These are phyloP conservation scores for Punica granatum DNA, from an alignment of 345 rosid genomes.

Conservation along the genomic window DNA sequence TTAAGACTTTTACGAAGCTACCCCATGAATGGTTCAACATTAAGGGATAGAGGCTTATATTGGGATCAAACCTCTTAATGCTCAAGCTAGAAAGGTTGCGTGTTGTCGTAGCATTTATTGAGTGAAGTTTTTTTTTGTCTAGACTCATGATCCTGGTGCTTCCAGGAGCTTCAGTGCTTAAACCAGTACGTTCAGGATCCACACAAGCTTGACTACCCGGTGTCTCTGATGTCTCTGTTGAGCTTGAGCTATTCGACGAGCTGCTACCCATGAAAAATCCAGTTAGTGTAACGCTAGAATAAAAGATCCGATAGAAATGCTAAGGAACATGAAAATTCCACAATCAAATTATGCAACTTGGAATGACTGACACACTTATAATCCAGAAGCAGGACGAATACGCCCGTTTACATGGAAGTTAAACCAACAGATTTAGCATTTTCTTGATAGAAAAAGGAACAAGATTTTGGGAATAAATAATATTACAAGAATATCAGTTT, in stretches of 20 bases:
- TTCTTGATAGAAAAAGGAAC: neutral
- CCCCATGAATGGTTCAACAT: neutral
- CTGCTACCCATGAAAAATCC: conserved; percentile 18
- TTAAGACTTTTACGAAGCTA: neutral
- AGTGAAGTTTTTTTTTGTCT: conserved; percentile 20
- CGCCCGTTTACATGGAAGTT: too few relatives aligned
- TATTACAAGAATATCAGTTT: neutral
- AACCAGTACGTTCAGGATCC: conserved; percentile 14
- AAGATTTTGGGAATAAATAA: neutral
- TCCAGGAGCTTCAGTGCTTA: conserved; percentile 24
- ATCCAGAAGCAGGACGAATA: neutral
- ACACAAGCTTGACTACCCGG: conserved; percentile 10
- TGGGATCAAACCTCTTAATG: conserved; percentile 32
- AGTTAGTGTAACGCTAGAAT: neutral
- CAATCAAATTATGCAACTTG: neutral
- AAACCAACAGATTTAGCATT: neutral
- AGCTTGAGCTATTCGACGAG: conserved; percentile 24
- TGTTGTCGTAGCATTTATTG: conserved; percentile 32
- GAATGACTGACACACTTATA: neutral
- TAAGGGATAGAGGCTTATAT: conserved; percentile 4
- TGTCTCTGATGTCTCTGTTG: conserved; percentile 30
- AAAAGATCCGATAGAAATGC: neutral
- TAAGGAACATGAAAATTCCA: neutral
- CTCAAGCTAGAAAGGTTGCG: conserved; percentile 38
- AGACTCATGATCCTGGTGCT: conserved; percentile 27